These are phyloP conservation scores for Metschnikowia vanudenii DNA, from an alignment of 805 yeast genomes.

Conservation along the genomic window DNA sequence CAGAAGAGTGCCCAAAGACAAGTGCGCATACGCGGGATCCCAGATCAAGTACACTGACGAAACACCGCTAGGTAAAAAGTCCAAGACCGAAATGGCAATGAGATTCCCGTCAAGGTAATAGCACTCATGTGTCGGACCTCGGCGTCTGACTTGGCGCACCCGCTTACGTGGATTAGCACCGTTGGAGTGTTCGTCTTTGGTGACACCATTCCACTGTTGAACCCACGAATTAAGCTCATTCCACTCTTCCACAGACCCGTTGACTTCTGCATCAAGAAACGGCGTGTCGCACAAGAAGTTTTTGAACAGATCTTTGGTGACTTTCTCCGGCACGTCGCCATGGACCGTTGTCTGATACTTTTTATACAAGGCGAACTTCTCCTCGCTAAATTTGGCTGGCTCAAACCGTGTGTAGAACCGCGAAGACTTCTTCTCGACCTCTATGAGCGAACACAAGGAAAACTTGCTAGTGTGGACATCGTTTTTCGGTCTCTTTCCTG, in stretches of 20 bases:
- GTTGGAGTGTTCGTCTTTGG: slow-evolving; percentile 20
- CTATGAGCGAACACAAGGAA: slow-evolving; percentile 32
- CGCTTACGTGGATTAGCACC: slow-evolving; percentile 35
- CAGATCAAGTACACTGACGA: slow-evolving; percentile 87
- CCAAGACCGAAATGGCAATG: slow-evolving; percentile 75
- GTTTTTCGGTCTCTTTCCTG: neutral
- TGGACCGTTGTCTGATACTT: slow-evolving; percentile 75
- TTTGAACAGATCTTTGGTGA: slow-evolving; percentile 48
- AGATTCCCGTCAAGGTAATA: slow-evolving; percentile 63
- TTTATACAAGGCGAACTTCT: slow-evolving; percentile 60
- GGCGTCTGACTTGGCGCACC: neutral
- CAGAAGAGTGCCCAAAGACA: slow-evolving; percentile 75
- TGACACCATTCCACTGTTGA: slow-evolving; percentile 30
- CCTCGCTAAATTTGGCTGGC: slow-evolving; percentile 49
- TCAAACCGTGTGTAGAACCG: slow-evolving; percentile 49
- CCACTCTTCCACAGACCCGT: slow-evolving; percentile 38
- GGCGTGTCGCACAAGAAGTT: slow-evolving; percentile 72
- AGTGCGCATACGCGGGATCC: slow-evolving; percentile 73
- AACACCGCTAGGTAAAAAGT: slow-evolving; percentile 69
- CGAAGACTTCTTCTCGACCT: slow-evolving; percentile 38
- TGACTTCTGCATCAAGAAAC: slow-evolving; percentile 36
- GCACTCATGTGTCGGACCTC: slow-evolving; percentile 77
- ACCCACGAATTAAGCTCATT: slow-evolving; percentile 42
- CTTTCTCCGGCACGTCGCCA: slow-evolving; percentile 51
- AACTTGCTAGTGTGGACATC: slow-evolving; percentile 11